Evolutionary conservation across 176 grass and related monocot genomes (phyloP).

Genomic region (Triticum monococcum): DNA sequence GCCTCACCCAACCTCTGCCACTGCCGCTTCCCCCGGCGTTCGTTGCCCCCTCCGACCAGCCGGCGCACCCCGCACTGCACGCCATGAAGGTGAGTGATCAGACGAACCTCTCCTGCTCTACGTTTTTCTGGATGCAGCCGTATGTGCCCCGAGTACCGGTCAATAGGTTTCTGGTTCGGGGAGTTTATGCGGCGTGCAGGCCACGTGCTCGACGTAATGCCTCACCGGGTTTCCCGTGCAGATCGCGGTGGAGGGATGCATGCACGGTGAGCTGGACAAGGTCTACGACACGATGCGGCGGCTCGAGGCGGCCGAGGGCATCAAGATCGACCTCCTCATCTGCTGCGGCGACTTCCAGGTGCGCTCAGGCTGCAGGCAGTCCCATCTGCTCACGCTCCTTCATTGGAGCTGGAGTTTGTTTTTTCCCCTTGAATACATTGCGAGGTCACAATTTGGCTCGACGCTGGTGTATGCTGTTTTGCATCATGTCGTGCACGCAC

Average conservation of each 20-base stretch:
- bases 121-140: background rate
- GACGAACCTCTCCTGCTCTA: background rate
- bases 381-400: background rate
- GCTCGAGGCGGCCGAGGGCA: slow-evolving; percentile 61
- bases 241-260: slow-evolving; percentile 89
- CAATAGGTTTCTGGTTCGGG: background rate
- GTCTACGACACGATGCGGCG: slow-evolving; percentile 67
- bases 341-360: slow-evolving; percentile 97
- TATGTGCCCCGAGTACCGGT: background rate
- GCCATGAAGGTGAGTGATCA: slow-evolving; percentile 39
- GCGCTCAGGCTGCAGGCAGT: background rate
- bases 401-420: background rate
- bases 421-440: background rate
- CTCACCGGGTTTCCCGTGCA: slow-evolving; percentile 17
- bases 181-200: background rate
- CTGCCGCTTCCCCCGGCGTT: background rate
- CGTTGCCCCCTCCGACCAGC: background rate
- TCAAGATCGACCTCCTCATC: slow-evolving; percentile 87
- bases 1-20: background rate
- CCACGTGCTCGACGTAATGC: slow-evolving; percentile 52
- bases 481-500: background rate
- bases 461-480: background rate
- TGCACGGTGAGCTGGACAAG: slow-evolving; percentile 84
- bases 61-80: background rate
- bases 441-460: background rate